Evolutionary conservation across 176 grass and related monocot genomes (phyloP).

Genomic region (Triticum turgidum): DNA sequence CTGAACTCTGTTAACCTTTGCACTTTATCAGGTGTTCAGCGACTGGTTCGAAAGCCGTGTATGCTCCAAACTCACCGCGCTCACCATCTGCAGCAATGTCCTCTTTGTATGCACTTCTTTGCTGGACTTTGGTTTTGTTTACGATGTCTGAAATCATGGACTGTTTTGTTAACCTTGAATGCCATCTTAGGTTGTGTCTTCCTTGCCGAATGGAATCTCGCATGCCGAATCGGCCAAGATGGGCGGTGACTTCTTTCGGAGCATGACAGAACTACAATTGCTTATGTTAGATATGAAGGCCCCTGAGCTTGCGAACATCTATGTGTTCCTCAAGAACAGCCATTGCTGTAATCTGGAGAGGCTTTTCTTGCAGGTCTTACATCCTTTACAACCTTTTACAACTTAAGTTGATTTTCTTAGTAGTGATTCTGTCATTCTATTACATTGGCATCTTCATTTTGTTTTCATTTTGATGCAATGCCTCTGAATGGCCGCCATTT

Average conservation of each 20-base stretch:
- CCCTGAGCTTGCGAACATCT: slow-evolving; percentile 48
- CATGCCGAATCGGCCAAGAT: slow-evolving; percentile 13
- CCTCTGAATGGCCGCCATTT: background rate
- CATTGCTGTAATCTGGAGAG: slow-evolving; percentile 41
- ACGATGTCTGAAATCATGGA: background rate
- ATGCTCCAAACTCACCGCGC: slow-evolving; percentile 33
- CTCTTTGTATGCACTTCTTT: background rate
- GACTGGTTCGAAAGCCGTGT: slow-evolving; percentile 10
- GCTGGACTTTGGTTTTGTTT: background rate
- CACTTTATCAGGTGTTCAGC: background rate
- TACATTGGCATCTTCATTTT: background rate
- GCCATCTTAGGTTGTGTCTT: slow-evolving; percentile 4
- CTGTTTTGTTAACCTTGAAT: background rate
- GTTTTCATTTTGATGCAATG: background rate
- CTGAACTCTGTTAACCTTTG: background rate
- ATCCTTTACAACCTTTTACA: background rate
- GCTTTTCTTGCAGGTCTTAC: slow-evolving; percentile 68
- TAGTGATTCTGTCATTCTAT: background rate
- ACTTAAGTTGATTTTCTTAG: background rate
- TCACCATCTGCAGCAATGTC: slow-evolving; percentile 32
- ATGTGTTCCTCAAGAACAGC: slow-evolving; percentile 43
- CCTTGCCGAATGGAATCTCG: slow-evolving; percentile 12
- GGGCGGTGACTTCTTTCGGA: slow-evolving; percentile 39
- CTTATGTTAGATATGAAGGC: slow-evolving; percentile 56
- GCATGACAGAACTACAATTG: slow-evolving; percentile 55